Conservation (phyloP, 345 rosid genomes). For the Moricandia moricandioides region DNA sequence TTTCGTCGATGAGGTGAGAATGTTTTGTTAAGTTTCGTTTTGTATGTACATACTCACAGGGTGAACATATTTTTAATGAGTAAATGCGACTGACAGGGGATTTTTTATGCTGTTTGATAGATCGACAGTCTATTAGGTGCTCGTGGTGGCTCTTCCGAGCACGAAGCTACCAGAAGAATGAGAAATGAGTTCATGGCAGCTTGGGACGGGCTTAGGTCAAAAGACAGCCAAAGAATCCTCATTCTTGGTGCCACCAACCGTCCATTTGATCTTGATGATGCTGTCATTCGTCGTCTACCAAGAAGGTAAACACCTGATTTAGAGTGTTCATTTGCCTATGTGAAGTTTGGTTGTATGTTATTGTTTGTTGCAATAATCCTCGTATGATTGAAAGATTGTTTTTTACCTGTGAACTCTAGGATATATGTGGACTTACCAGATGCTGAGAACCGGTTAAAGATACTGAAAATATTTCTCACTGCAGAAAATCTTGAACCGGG, state of each 20-base stretch:
- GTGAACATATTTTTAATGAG: not conserved
- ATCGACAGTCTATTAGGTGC: conserved; percentile 96
- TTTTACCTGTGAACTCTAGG: conserved; percentile 42
- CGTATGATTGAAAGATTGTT: conserved; percentile 6
- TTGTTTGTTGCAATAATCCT: no score
- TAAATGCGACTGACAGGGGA: not conserved
- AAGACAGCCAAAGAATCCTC: conserved; percentile 90
- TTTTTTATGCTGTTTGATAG: conserved; percentile 38
- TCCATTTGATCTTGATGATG: conserved; percentile 98
- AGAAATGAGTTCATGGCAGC: conserved; percentile 99
- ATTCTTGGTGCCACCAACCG: conserved; percentile 97
- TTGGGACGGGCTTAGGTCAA: conserved; percentile 96
- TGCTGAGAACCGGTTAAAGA: conserved; percentile 80
- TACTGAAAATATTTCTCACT: conserved; percentile 65
- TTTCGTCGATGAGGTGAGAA: conserved; percentile 90
- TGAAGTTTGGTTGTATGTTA: not conserved
- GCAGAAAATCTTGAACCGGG: conserved; percentile 59
- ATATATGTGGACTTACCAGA: conserved; percentile 92
- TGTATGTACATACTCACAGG: not conserved
- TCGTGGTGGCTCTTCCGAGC: conserved; percentile 91
- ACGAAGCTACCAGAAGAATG: conserved; percentile 98
- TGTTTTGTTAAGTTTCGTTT: not conserved
- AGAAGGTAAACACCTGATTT: conserved; percentile 61
- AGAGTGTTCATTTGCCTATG: not conserved
- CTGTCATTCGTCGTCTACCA: conserved; percentile 92